phyloP scores from a whole-genome alignment of 768 basidiomycete genomes.

The Boletus sp. region DNA sequence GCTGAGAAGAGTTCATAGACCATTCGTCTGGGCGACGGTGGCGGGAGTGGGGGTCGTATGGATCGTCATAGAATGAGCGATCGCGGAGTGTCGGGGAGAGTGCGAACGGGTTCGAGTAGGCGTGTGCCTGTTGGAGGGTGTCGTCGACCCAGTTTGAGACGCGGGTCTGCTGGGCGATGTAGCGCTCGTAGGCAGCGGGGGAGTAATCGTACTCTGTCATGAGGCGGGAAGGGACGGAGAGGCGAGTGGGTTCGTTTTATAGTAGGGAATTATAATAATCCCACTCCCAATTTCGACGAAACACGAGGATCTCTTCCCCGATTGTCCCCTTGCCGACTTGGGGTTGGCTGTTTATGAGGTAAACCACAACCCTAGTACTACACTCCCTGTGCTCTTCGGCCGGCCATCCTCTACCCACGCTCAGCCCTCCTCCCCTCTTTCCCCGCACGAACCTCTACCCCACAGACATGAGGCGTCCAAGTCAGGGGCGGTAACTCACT shows the following conservation, averaged over 20 bases:
- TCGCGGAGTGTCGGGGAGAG: conserved; percentile 32
- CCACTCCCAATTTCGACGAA: not conserved
- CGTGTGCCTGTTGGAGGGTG: conserved; percentile 33
- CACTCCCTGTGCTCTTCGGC: too few relatives aligned
- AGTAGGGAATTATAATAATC: not conserved
- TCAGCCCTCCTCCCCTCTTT: conserved; percentile 13
- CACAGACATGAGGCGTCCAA: conserved; percentile 20
- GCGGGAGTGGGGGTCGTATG: not conserved
- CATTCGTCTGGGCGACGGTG: conserved; percentile 12
- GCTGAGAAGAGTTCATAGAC: conserved; percentile 22
- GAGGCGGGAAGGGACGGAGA: conserved; percentile 9
- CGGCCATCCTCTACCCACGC: not conserved
- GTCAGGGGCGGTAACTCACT: not conserved
- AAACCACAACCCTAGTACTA: not conserved
- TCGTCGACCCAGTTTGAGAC: conserved; percentile 51
- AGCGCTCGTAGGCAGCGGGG: conserved; percentile 49
- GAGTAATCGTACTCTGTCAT: conserved; percentile 68
- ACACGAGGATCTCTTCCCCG: conserved; percentile 1
- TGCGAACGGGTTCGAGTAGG: conserved; percentile 28
- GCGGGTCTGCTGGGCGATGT: conserved; percentile 45
- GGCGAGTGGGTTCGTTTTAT: conserved; percentile 12
- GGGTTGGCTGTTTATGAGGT: not conserved
- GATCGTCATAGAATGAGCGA: conserved; percentile 28
- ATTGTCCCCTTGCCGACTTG: not conserved
- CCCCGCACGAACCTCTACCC: conserved; percentile 27